phyloP scores from a whole-genome alignment of 768 basidiomycete genomes.

The Tephrocybe sp. region DNA sequence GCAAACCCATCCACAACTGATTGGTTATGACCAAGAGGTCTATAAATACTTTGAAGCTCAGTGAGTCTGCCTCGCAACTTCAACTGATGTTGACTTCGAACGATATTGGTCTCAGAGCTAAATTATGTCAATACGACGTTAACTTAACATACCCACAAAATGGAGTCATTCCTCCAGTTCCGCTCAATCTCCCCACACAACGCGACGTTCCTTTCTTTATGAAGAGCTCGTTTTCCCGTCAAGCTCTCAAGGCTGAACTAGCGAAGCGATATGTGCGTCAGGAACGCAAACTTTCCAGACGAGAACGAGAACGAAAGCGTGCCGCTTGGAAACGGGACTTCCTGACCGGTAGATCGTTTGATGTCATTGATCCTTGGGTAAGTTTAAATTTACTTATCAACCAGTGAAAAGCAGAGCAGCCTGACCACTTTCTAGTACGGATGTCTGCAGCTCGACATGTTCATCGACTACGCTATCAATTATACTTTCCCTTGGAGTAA shows the following conservation, averaged over 20 bases:
- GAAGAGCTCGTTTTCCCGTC: constrained; percentile 12
- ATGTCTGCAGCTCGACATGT: constrained; percentile 61
- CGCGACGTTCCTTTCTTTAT: constrained; percentile 31
- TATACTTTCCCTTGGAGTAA: constrained; percentile 62
- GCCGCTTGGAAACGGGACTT: constrained; percentile 44
- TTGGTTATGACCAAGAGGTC: constrained; percentile 66
- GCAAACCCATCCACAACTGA: constrained; percentile 74
- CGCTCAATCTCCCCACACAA: constrained; percentile 29
- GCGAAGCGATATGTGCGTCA: constrained; percentile 20
- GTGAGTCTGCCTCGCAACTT: constrained; percentile 35
- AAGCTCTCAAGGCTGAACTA: constrained; percentile 20
- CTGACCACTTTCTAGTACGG: constrained; percentile 42
- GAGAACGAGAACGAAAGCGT: constrained; percentile 22
- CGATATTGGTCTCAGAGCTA: constrained; percentile 35
- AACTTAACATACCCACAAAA: constrained; percentile 69
- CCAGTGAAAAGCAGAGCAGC: neutral
- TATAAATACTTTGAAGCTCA: constrained; percentile 68
- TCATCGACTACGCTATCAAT: constrained; percentile 71
- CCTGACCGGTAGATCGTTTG: constrained; percentile 44
- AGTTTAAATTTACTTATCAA: constrained; percentile 10
- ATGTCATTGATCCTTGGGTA: constrained; percentile 56
- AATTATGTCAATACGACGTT: constrained; percentile 63
- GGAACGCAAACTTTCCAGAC: constrained; percentile 18
- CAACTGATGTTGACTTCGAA: neutral
- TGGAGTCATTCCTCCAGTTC: constrained; percentile 44